Base-by-base conservation (phyloP, 495 filamentous ascomycete genomes). In the Hypoxylon fuscum region DNA sequence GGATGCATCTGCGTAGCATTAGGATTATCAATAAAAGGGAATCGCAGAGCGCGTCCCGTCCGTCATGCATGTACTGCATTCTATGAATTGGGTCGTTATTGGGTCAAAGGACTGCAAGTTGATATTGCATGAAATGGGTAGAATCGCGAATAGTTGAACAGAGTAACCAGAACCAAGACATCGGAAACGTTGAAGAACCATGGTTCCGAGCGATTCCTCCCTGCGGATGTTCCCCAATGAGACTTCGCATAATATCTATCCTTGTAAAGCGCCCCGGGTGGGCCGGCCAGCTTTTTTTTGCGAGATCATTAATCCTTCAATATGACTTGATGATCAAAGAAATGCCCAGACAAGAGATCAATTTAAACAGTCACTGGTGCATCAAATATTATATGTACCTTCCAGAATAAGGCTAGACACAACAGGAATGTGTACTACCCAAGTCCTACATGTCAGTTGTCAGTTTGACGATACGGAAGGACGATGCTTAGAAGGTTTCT, bases 401-500 rank as follows among this genome's bases (percentile, higher is more conserved):
- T 62, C 58, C 58, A 2, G 15, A 49, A 55, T 27, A 3, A 49
- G 50, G 1, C 25, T 55, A 62, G 37, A n/a, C n/a, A n/a, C n/a
- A n/a, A n/a, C n/a, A n/a, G n/a, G n/a, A n/a, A n/a, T n/a, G n/a
- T n/a, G n/a, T n/a, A n/a, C n/a, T n/a, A n/a, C n/a, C n/a, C n/a
- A n/a, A n/a, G n/a, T n/a, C n/a, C n/a, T n/a, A n/a, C n/a, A n/a
- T n/a, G n/a, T n/a, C n/a, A n/a, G n/a, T n/a, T n/a, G n/a, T n/a
- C n/a, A n/a, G n/a, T n/a, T 5, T 38, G 35, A 38, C n/a, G 49
- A 29, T n/a, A n/a, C n/a, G n/a, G n/a, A n/a, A n/a, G n/a, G n/a
- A 42, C 14, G 29, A 23, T 27, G 41, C 49, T 23, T n/a, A 21
- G 57, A 61, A 61, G 18, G 3, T 21, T 61, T 61, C 57, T 61